phyloP scores from a whole-genome alignment of 2,329 filamentous ascomycete genomes.

The Ceratocystis destructans region DNA sequence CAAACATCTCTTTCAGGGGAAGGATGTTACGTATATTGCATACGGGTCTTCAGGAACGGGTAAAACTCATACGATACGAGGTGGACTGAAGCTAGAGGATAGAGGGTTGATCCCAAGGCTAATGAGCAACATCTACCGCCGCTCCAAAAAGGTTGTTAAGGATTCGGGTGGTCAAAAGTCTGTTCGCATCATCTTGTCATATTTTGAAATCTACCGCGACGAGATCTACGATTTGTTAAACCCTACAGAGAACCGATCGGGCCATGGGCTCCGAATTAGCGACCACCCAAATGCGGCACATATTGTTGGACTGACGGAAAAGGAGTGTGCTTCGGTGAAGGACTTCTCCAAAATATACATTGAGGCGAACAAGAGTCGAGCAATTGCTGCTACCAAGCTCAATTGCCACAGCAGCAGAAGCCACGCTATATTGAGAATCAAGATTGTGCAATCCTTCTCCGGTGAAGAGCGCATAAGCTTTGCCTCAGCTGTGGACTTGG shows the following conservation, averaged over 20 bases:
- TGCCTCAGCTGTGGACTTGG: slow-evolving; percentile 85
- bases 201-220: slow-evolving; percentile 97
- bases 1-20: slow-evolving; percentile 81
- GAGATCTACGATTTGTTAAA: slow-evolving; percentile 88
- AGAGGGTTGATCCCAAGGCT: slow-evolving; percentile 77
- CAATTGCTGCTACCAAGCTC: slow-evolving; percentile 80
- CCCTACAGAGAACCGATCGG: slow-evolving; percentile 69
- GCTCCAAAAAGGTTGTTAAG: slow-evolving; percentile 72
- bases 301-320: slow-evolving; percentile 73
- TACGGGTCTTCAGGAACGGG: slow-evolving; percentile 89
- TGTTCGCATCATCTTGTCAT: slow-evolving; percentile 66
- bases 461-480: slow-evolving; percentile 61
- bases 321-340: slow-evolving; percentile 67
- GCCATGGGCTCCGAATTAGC: slow-evolving; percentile 65
- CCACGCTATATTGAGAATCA: slow-evolving; percentile 83
- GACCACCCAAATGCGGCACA: slow-evolving; percentile 79
- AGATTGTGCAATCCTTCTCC: slow-evolving; percentile 62
- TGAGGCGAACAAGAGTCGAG: slow-evolving; percentile 79
- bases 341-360: slow-evolving; percentile 87
- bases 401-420: slow-evolving; percentile 84
- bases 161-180: slow-evolving; percentile 56
- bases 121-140: slow-evolving; percentile 71
- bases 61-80: slow-evolving; percentile 93
- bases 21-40: slow-evolving; percentile 80
- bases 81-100: slow-evolving; percentile 72